phyloP scores from a whole-genome alignment of 2,329 filamentous ascomycete genomes.

The Sporothrix phasma region DNA sequence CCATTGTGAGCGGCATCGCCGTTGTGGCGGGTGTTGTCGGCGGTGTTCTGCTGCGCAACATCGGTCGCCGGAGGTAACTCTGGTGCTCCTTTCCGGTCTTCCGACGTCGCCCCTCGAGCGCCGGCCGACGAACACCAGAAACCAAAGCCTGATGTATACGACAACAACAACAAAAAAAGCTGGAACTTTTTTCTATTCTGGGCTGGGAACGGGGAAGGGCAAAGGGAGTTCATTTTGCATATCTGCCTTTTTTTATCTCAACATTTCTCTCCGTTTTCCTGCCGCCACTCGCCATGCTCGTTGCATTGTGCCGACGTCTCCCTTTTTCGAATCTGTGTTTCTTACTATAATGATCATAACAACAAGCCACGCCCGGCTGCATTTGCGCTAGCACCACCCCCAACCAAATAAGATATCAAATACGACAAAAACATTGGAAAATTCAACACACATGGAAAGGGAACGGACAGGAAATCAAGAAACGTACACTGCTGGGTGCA shows the following conservation, averaged over 20 bases:
- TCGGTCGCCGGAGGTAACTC: conserved; percentile 48
- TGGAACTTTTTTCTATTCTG: conserved; percentile 5
- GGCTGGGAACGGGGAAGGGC: background rate
- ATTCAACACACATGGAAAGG: background rate
- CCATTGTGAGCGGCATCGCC: conserved; percentile 86
- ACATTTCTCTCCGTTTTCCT: background rate
- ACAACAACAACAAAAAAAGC: conserved; percentile 3
- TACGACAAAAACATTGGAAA: background rate
- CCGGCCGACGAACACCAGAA: background rate
- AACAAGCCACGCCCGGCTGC: background rate
- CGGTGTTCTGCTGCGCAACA: conserved; percentile 70
- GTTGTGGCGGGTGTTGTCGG: conserved; percentile 90
- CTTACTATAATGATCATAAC: conserved; percentile 8
- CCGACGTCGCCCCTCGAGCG: background rate
- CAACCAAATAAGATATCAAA: background rate
- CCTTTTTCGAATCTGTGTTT: background rate
- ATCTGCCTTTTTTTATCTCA: conserved; percentile 1
- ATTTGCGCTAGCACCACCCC: background rate
- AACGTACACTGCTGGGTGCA: conserved; percentile 7
- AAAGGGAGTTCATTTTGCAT: conserved; percentile 7
- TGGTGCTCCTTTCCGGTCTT: background rate
- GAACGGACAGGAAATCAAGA: conserved; percentile 8
- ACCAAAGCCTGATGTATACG: background rate
- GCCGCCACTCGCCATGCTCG: background rate
- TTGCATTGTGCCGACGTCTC: background rate